phyloP scores from a whole-genome alignment of 257 asterid genomes.

The Salvia rosmarinus region DNA sequence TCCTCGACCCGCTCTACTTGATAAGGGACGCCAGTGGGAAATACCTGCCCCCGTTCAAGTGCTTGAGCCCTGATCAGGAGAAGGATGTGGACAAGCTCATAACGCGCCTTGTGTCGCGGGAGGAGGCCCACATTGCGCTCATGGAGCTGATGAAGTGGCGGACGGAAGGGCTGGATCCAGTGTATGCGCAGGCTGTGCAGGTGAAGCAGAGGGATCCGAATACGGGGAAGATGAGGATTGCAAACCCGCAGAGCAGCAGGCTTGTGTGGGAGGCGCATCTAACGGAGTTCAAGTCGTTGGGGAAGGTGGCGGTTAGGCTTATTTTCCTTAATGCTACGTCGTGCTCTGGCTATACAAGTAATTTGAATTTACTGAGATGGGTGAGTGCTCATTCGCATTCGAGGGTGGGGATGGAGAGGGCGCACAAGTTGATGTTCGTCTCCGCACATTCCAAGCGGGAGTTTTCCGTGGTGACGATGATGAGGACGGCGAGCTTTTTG shows the following conservation, averaged over 20 bases:
- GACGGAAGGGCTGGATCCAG: slow-evolving; percentile 92
- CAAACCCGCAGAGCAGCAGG: slow-evolving; percentile 90
- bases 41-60: slow-evolving; percentile 91
- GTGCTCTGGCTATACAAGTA: slow-evolving; percentile 54
- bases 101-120: slow-evolving; percentile 78
- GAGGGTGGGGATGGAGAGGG: slow-evolving; percentile 80
- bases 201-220: slow-evolving; percentile 75
- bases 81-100: slow-evolving; percentile 89
- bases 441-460: slow-evolving; percentile 84
- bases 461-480: slow-evolving; percentile 56
- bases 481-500: slow-evolving; percentile 66
- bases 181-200: slow-evolving; percentile 95
- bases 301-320: slow-evolving; percentile 86
- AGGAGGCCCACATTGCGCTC: slow-evolving; percentile 90
- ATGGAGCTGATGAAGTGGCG: slow-evolving; percentile 99
- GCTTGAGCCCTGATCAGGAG: slow-evolving; percentile 78
- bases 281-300: slow-evolving; percentile 70
- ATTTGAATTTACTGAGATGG: slow-evolving; percentile 68
- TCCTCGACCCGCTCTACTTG: slow-evolving; percentile 86
- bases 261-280: slow-evolving; percentile 95
- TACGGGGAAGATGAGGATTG: slow-evolving; percentile 84
- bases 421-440: slow-evolving; percentile 78
- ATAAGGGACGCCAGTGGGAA: slow-evolving; percentile 81
- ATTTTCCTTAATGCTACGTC: slow-evolving; percentile 86
- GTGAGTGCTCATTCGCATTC: slow-evolving; percentile 61